A percentile compares a stretch with the other conserved stretches of the same genome.
Conservation (phyloP, 176 grass and related monocot species). For the Lolium rigidum region DNA sequence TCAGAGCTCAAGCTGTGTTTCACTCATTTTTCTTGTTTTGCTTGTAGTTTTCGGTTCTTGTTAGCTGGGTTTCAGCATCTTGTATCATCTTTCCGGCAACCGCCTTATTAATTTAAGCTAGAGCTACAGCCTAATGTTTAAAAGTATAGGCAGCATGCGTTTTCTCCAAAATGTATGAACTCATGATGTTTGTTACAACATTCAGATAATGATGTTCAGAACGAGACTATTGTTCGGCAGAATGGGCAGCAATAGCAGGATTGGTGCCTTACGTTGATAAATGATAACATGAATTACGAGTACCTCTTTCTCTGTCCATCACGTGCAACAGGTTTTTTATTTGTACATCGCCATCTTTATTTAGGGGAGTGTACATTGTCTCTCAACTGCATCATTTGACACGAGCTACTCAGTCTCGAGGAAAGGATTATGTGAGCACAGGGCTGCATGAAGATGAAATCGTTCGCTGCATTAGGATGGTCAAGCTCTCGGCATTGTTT, state of each 20-base stretch:
- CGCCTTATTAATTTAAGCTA: too few species aligned
- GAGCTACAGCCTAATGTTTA: too few species aligned
- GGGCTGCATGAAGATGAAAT: conserved; percentile 76
- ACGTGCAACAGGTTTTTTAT: background rate
- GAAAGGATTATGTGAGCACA: conserved; percentile 92
- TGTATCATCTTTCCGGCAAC: too few species aligned
- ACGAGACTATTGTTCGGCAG: conserved; percentile 73
- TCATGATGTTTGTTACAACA: conserved; percentile 22
- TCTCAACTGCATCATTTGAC: conserved; percentile 23
- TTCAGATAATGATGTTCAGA: conserved; percentile 92
- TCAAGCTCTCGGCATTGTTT: conserved; percentile 54
- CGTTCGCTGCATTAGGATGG: conserved; percentile 51
- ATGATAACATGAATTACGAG: conserved; percentile 95
- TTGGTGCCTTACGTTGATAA: conserved; percentile 75
- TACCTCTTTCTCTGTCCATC: conserved; percentile 2
- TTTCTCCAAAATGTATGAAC: background rate
- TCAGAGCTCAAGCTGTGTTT: too few species aligned
- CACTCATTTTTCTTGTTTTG: too few species aligned
- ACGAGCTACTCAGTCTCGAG: conserved; percentile 84
- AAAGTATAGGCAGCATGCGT: background rate
- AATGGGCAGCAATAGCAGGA: conserved; percentile 75
- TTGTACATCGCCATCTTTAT: background rate
- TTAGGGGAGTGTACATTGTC: background rate
- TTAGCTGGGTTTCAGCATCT: too few species aligned
- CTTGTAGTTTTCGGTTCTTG: too few species aligned